A percentile compares a stretch with the other conserved stretches of the same genome.
Evolutionary conservation across 2,329 filamentous ascomycete species (phyloP).

Genomic region (Zymoseptoria ardabiliae): DNA sequence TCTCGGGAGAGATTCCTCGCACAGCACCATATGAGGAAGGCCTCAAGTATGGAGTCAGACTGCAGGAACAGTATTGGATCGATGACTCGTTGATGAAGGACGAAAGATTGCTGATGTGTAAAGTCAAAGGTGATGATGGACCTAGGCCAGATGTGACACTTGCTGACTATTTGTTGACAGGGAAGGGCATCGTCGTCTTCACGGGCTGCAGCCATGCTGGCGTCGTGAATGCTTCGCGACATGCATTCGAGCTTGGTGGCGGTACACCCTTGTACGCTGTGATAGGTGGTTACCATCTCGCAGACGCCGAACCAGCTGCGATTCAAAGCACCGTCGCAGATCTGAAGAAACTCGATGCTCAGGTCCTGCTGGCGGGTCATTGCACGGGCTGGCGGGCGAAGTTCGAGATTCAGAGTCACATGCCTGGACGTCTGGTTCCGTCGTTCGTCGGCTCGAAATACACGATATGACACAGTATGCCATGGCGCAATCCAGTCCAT

Average conservation of each 20-base stretch:
- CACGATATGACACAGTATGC: background rate
- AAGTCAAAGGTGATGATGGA: constrained; percentile 19
- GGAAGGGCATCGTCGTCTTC: constrained; percentile 24
- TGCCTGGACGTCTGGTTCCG: constrained; percentile 22
- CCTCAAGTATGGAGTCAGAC: constrained; percentile 19
- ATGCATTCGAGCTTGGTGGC: constrained; percentile 16
- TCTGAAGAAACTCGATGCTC: constrained; percentile 17
- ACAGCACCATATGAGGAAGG: constrained; percentile 21
- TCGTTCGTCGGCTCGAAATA: constrained; percentile 18
- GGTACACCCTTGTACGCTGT: constrained; percentile 22
- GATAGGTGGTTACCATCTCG: constrained; percentile 26
- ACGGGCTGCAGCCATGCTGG: constrained; percentile 25
- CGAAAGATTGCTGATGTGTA: constrained; percentile 24
- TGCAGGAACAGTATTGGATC: constrained; percentile 14
- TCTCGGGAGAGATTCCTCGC: constrained; percentile 25
- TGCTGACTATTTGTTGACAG: constrained; percentile 6
- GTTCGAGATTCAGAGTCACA: constrained; percentile 21
- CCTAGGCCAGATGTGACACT: background rate
- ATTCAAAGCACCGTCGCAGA: constrained; percentile 18
- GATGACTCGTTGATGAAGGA: constrained; percentile 18
- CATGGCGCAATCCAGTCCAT: too few species aligned
- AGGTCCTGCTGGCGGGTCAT: constrained; percentile 21
- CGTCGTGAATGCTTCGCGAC: constrained; percentile 21
- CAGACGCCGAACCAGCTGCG: constrained; percentile 19
- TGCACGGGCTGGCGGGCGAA: constrained; percentile 26